Evolutionary conservation across 2,329 filamentous ascomycete species (phyloP), one percentile per base, ranked within the genome.

Genomic region (Paraphaeosphaeria minitans): DNA sequence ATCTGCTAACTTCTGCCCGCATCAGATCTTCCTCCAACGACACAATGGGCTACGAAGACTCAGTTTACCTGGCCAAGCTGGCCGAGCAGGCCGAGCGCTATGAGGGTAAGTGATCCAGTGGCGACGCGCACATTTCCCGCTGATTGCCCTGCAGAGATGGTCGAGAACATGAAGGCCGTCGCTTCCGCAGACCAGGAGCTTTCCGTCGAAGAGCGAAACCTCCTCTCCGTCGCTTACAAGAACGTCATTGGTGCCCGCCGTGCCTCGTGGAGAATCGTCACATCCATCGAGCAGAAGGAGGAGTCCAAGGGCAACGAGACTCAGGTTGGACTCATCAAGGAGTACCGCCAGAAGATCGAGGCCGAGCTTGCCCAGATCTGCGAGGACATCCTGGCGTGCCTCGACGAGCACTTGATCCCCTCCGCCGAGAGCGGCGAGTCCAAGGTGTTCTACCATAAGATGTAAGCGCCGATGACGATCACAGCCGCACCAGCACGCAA

Each of bases 361-460:
- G 85, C 85, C 75, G 94, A 98, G 85, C 89, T 98, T 61, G 93
- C 90, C 80, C 95, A 96, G 86, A 95, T 98, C 84, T 97, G 94
- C 84, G 90, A 97, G 79, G 94, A 98, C 78, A 95, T 98, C 78
- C 89, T 98, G 66, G 91, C 96, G 73, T 93, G 97, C 73, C 88
- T 98, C 59, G 93, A 97, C 83, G 82, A 94, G 83, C 91, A 94
- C 84, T 85, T 98, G 76, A 97, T 98, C 75, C 91, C 92, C 73
- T 95, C 91, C 73, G 94, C 94, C 72, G 90, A 95, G 85, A 92
- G 88, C 75, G 94, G 93, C 82, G 94, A 98, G 86, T 97, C 93
- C 75, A 97, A 97, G 89, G 94, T 98, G 74, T 98, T 98, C 85
- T 97, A 97, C 85, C 93, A 98, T 90, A 98, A 98, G 90, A 98